phyloP scores from a whole-genome alignment of 352 stramenopile genomes.

The Elongisporangium undulatum region DNA sequence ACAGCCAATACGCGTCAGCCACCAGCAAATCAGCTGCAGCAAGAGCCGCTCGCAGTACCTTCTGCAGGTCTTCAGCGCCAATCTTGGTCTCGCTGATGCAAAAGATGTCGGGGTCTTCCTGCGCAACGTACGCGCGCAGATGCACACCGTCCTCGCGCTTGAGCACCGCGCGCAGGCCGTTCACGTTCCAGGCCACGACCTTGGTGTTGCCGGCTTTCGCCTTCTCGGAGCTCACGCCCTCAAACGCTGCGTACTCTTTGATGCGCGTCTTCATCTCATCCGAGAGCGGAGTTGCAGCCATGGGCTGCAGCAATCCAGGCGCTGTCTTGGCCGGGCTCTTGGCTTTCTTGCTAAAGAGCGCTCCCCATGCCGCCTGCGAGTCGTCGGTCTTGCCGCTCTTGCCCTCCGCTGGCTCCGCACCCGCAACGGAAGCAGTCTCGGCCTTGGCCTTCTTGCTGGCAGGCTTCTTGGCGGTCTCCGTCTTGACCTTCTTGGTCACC shows the following conservation, averaged over 20 bases:
- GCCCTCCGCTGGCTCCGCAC: not conserved
- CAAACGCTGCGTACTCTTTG: conserved; percentile 39
- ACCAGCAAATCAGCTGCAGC: not conserved
- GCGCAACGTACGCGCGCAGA: conserved; percentile 66
- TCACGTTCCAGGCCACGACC: conserved; percentile 82
- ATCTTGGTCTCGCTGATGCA: conserved; percentile 89
- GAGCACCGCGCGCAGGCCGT: conserved; percentile 71
- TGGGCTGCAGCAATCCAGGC: conserved; percentile 12
- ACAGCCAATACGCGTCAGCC: not conserved
- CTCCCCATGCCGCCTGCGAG: conserved; percentile 34
- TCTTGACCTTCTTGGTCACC: conserved; percentile 17
- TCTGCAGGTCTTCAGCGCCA: conserved; percentile 57
- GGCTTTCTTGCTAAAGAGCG: conserved; percentile 22
- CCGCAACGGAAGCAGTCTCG: not conserved
- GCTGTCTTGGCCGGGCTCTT: conserved; percentile 2
- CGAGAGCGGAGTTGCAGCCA: conserved; percentile 19
- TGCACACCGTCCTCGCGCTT: conserved; percentile 64
- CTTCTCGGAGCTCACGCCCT: conserved; percentile 30
- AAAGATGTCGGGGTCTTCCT: conserved; percentile 77
- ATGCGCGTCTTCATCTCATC: conserved; percentile 40
- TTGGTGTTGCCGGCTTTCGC: conserved; percentile 20
- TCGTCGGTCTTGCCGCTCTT: conserved; percentile 14
- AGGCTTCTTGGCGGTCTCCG: not conserved
- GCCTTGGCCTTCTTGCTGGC: conserved; percentile 2
- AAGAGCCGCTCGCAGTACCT: conserved; percentile 12